These are phyloP conservation scores for Fusarium sp. DNA, from an alignment of 2,329 filamentous ascomycete genomes.

Conservation along the genomic window DNA sequence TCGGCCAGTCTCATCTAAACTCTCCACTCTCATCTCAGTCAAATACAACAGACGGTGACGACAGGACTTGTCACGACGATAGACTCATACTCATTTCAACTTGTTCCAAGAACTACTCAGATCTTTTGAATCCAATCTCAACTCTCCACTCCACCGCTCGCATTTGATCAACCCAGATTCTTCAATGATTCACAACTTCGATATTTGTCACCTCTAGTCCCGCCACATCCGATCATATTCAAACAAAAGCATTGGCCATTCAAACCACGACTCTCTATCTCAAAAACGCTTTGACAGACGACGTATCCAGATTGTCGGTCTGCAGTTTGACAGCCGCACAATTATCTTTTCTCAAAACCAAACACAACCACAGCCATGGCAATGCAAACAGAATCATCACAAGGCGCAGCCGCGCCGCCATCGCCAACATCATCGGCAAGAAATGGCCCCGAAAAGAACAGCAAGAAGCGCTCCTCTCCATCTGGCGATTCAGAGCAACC, in stretches of 20 bases:
- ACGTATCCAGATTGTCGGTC: not conserved
- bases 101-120: slow-evolving; percentile 13
- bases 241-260: not conserved
- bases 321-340: not conserved
- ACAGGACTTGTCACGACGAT: slow-evolving; percentile 12
- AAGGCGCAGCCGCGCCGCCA: slow-evolving; percentile 45
- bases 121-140: slow-evolving; percentile 18
- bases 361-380: slow-evolving; percentile 34
- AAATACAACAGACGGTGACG: slow-evolving; percentile 22
- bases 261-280: not conserved
- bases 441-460: slow-evolving; percentile 47
- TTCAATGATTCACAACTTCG: slow-evolving; percentile 37
- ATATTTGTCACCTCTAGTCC: slow-evolving; percentile 10
- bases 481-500: slow-evolving; percentile 50
- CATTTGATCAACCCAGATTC: slow-evolving; percentile 23
- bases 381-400: slow-evolving; percentile 39
- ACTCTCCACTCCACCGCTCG: slow-evolving; percentile 45
- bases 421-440: slow-evolving; percentile 49
- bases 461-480: slow-evolving; percentile 53
- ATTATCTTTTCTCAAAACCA: slow-evolving; percentile 5
- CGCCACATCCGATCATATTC: slow-evolving; percentile 16
- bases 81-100: slow-evolving; percentile 7
- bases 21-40: slow-evolving; percentile 29
- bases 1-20: slow-evolving; percentile 5
- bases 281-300: not conserved